Conservation (phyloP, 1,139 yeast species). For the Sugiyamaella grinbergsii region DNA sequence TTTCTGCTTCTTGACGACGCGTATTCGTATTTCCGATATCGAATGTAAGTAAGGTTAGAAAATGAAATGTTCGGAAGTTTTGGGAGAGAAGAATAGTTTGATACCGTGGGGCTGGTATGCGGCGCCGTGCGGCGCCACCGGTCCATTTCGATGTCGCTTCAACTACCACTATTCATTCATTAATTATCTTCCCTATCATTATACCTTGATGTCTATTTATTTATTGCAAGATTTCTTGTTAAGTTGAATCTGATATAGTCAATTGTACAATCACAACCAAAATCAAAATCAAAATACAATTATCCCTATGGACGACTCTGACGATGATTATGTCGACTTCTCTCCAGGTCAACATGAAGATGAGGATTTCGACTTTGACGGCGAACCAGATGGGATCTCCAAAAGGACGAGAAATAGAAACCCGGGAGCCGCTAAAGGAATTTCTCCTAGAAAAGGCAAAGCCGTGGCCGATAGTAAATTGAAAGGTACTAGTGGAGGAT, state of each 20-base stretch:
- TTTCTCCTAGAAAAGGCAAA: slow-evolving; percentile 15
- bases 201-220: too few species aligned
- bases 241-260: too few species aligned
- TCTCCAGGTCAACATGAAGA: slow-evolving; percentile 34
- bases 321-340: slow-evolving; percentile 45
- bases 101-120: not conserved
- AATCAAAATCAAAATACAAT: not conserved
- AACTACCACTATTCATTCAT: too few species aligned
- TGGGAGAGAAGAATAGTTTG: not conserved
- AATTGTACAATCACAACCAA: too few species aligned
- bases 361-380: slow-evolving; percentile 26
- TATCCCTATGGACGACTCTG: slow-evolving; percentile 40
- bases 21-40: slow-evolving; percentile 1
- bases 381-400: slow-evolving; percentile 34
- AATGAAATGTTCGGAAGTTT: slow-evolving; percentile 3
- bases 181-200: too few species aligned
- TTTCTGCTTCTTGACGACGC: not conserved
- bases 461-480: slow-evolving; percentile 26
- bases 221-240: too few species aligned
- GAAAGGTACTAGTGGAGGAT: slow-evolving; percentile 59
- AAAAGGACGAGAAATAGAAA: slow-evolving; percentile 33
- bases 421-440: slow-evolving; percentile 10
- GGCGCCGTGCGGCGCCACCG: not conserved
- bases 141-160: too few species aligned
- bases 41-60: not conserved